A percentile compares a stretch with the other conserved stretches of the same genome.
These are phyloP conservation scores for Claviceps cyperi DNA, from an alignment of 2,329 filamentous ascomycete genomes.

Conservation along the genomic window DNA sequence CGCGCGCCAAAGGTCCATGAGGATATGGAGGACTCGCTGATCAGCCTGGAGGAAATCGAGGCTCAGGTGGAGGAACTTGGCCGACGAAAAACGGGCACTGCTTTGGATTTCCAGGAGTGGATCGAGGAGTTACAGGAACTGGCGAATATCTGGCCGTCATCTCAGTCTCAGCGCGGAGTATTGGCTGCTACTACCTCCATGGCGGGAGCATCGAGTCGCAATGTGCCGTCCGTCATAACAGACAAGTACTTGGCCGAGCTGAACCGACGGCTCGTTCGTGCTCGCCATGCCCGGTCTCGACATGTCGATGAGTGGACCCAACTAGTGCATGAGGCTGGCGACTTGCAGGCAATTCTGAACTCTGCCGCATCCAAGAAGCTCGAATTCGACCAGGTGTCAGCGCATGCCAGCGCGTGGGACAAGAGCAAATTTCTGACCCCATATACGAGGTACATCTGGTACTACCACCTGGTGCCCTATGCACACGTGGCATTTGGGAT, in stretches of 20 bases:
- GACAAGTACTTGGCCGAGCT: constrained; percentile 86
- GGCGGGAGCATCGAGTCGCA: constrained; percentile 28
- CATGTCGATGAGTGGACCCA: constrained; percentile 79
- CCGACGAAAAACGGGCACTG: constrained; percentile 65
- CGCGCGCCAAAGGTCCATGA: constrained; percentile 75
- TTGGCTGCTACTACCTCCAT: constrained; percentile 14
- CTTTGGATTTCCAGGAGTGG: constrained; percentile 73
- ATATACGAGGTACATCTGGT: constrained; percentile 63
- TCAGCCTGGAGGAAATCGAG: constrained; percentile 68
- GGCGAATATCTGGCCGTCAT: constrained; percentile 49
- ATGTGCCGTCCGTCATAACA: constrained; percentile 70
- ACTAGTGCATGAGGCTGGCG: constrained; percentile 57
- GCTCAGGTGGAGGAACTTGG: constrained; percentile 65
- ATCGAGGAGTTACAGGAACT: constrained; percentile 85
- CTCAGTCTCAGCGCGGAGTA: constrained; percentile 32
- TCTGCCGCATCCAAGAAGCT: constrained; percentile 68
- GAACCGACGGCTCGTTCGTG: constrained; percentile 66
- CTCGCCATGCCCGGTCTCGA: constrained; percentile 67
- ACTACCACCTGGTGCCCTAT: constrained; percentile 60
- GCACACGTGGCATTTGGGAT: constrained; percentile 49
- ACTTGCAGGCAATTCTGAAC: constrained; percentile 71
- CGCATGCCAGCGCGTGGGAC: constrained; percentile 38
- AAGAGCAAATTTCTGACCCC: constrained; percentile 55
- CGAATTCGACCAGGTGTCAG: constrained; percentile 50
- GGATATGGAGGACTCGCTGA: constrained; percentile 69